A percentile compares a stretch with the other conserved stretches of the same genome.
Evolutionary conservation across 2,329 filamentous ascomycete species (phyloP).

Genomic region (Polychaeton citri): DNA sequence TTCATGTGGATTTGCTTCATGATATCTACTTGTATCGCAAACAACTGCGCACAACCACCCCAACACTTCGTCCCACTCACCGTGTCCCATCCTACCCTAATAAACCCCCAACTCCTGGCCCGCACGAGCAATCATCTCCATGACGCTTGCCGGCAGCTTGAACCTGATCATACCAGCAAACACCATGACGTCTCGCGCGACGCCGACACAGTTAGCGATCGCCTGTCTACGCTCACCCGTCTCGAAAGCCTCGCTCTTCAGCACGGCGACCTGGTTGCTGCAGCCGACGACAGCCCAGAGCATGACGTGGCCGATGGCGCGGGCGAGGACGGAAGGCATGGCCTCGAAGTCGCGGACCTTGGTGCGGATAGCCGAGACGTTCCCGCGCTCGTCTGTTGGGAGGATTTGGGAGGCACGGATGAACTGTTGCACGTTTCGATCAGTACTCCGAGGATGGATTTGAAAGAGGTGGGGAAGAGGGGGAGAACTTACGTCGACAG

Average conservation of each 20-base stretch:
- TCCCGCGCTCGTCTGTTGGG: slow-evolving; percentile 60
- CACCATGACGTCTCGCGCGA: slow-evolving; percentile 80
- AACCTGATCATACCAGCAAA: slow-evolving; percentile 90
- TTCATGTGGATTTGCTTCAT: no score
- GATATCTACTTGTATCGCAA: background rate
- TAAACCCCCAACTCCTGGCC: slow-evolving; percentile 47
- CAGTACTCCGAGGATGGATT: slow-evolving; percentile 1
- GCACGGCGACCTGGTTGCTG: slow-evolving; percentile 59
- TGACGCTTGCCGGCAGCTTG: slow-evolving; percentile 72
- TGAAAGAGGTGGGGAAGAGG: slow-evolving; percentile 1
- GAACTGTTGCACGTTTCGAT: slow-evolving; percentile 36
- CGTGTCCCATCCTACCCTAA: slow-evolving; percentile 3
- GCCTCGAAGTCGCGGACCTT: slow-evolving; percentile 69
- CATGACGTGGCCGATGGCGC: slow-evolving; percentile 80
- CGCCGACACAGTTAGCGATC: slow-evolving; percentile 60
- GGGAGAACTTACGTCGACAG: slow-evolving; percentile 46
- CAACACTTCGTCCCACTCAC: background rate
- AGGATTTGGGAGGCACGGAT: slow-evolving; percentile 67
- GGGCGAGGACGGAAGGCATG: slow-evolving; percentile 66
- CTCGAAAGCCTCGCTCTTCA: slow-evolving; percentile 60
- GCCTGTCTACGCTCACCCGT: slow-evolving; percentile 37
- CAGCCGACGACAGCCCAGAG: slow-evolving; percentile 90
- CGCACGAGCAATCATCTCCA: slow-evolving; percentile 75
- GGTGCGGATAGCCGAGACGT: slow-evolving; percentile 64
- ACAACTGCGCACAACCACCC: background rate